phyloP scores from a whole-genome alignment of 306 rosid genomes.

The Acmispon strigosus region DNA sequence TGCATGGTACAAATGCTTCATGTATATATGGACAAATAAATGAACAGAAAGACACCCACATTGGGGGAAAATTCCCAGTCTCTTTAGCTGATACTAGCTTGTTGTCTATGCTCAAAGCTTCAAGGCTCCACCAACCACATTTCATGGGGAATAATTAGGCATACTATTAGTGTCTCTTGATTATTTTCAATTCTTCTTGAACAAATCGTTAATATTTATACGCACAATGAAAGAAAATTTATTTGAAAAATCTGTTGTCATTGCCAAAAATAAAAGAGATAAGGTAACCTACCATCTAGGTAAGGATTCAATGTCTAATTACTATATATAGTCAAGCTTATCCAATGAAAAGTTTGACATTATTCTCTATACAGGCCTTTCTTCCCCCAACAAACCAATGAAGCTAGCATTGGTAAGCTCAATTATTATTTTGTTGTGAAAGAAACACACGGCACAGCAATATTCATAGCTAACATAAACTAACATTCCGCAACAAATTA shows the following conservation, averaged over 20 bases:
- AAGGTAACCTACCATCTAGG: background rate
- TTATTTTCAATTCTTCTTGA: too few species aligned
- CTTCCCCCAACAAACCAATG: background rate
- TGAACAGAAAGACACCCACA: too few species aligned
- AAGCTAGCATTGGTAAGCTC: background rate
- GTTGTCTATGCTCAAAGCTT: too few species aligned
- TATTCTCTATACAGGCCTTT: background rate
- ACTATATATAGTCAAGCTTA: background rate
- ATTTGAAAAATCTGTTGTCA: too few species aligned
- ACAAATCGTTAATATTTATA: too few species aligned
- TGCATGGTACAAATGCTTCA: too few species aligned
- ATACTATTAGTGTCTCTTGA: too few species aligned
- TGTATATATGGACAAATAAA: too few species aligned
- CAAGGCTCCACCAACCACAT: background rate
- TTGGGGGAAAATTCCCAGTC: too few species aligned
- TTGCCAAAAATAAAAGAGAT: conserved; percentile 10
- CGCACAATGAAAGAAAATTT: too few species aligned
- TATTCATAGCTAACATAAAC: background rate
- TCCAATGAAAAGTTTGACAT: background rate
- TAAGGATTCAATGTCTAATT: background rate
- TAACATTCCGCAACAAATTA: background rate
- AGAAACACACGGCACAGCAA: conserved; percentile 1
- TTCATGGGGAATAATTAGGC: too few species aligned
- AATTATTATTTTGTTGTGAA: background rate
- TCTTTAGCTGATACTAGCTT: too few species aligned